Evolutionary conservation across 2,329 filamentous ascomycete species (phyloP).

Genomic region (Bipolaris gigantea): DNA sequence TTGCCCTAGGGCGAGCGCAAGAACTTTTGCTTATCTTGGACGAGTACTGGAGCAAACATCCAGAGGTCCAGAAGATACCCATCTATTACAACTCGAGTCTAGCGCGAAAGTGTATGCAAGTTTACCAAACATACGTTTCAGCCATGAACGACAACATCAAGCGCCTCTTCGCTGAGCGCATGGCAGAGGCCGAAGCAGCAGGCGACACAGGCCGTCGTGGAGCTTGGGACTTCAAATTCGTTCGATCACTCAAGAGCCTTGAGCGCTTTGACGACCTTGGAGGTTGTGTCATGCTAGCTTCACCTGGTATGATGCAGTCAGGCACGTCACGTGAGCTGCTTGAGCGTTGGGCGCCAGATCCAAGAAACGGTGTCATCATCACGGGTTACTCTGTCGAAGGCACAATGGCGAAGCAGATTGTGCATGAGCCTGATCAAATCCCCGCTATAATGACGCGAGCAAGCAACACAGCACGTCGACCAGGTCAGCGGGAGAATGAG

Average conservation of each 20-base stretch:
- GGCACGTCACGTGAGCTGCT: conserved; percentile 90
- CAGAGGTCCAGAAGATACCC: conserved; percentile 84
- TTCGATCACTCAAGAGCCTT: conserved; percentile 86
- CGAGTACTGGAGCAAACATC: conserved; percentile 92
- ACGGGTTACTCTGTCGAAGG: conserved; percentile 98
- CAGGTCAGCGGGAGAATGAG: conserved; percentile 69
- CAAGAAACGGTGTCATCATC: conserved; percentile 97
- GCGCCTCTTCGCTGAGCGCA: conserved; percentile 85
- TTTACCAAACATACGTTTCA: conserved; percentile 97
- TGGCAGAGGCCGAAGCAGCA: conserved; percentile 83
- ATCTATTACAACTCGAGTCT: conserved; percentile 98
- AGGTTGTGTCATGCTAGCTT: conserved; percentile 94
- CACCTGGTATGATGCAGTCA: conserved; percentile 97
- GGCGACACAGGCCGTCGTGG: conserved; percentile 75
- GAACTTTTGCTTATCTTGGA: conserved; percentile 93
- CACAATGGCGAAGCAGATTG: conserved; percentile 94
- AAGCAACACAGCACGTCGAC: conserved; percentile 58
- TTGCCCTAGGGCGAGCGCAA: conserved; percentile 90
- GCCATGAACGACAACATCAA: conserved; percentile 99
- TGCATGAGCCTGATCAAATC: conserved; percentile 93
- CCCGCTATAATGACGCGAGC: conserved; percentile 80
- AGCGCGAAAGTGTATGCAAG: conserved; percentile 95
- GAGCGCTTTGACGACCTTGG: conserved; percentile 96
- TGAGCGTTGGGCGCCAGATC: conserved; percentile 93
- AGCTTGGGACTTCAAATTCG: conserved; percentile 96